Percentiles rank a stretch among this genome's conserved stretches.
These are phyloP conservation scores for Leishmania major DNA, from an alignment of 208 protist species.

Conservation along the genomic window DNA sequence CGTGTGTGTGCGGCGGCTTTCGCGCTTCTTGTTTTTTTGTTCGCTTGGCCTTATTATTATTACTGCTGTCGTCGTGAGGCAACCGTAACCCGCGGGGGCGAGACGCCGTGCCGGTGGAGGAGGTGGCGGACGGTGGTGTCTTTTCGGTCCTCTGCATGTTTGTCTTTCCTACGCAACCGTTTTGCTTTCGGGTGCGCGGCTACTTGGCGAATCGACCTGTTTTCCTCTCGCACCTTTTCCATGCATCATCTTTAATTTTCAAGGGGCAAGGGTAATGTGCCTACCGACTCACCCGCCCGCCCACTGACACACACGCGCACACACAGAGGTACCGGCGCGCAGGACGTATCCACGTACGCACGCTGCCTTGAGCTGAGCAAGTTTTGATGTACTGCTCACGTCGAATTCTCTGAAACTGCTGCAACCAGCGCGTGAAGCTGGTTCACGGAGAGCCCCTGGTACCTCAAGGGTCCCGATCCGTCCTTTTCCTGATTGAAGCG, in stretches of 20 bases:
- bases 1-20: too few relatives aligned
- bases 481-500: slow-evolving; percentile 5
- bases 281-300: too few relatives aligned
- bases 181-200: not conserved
- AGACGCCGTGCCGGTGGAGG: too few relatives aligned
- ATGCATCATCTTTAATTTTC: not conserved
- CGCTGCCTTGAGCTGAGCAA: not conserved
- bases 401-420: slow-evolving; percentile 7
- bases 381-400: slow-evolving; percentile 7
- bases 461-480: slow-evolving; percentile 3
- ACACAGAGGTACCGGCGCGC: not conserved
- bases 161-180: not conserved
- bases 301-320: too few relatives aligned
- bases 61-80: too few relatives aligned
- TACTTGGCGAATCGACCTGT: not conserved
- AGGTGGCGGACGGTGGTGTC: not conserved
- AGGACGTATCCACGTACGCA: not conserved
- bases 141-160: not conserved
- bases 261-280: too few relatives aligned
- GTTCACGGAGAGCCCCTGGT: not conserved
- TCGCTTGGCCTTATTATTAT: too few relatives aligned
- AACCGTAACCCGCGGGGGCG: too few relatives aligned
- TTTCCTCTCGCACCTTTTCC: not conserved
- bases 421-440: slow-evolving; percentile 5
- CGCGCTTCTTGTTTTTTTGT: too few relatives aligned